These are phyloP conservation scores for Sordariomycetes sp. DNA, from an alignment of 2,329 filamentous ascomycete species.

Conservation along the genomic window DNA sequence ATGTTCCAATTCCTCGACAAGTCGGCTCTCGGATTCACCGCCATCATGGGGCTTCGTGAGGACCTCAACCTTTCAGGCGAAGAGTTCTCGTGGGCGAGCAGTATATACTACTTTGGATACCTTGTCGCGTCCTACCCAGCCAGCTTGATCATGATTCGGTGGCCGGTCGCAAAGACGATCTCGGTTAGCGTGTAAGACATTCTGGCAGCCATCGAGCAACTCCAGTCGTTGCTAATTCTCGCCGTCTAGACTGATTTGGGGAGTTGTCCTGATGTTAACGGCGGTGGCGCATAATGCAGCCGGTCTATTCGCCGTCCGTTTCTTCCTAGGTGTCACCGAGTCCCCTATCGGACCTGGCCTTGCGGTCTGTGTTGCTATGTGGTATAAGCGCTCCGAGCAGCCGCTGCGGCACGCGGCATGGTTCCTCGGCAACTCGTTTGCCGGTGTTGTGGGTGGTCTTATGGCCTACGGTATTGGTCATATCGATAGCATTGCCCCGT, in stretches of 20 bases:
- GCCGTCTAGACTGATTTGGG: neutral
- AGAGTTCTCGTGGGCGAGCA: slow-evolving; percentile 33
- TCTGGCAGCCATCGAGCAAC: too few relatives aligned
- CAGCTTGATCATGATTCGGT: slow-evolving; percentile 9
- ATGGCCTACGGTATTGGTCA: slow-evolving; percentile 19
- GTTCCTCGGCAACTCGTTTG: slow-evolving; percentile 4
- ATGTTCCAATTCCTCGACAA: slow-evolving; percentile 51
- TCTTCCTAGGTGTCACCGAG: slow-evolving; percentile 31
- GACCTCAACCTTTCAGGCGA: slow-evolving; percentile 30
- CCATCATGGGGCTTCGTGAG: slow-evolving; percentile 31
- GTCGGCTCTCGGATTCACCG: slow-evolving; percentile 36
- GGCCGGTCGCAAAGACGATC: slow-evolving; percentile 11
- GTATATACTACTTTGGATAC: slow-evolving; percentile 36
- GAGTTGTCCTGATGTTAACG: slow-evolving; percentile 9
- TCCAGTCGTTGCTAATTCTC: too few relatives aligned
- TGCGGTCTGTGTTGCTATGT: slow-evolving; percentile 35
- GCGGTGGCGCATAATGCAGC: slow-evolving; percentile 8
- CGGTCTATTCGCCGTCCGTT: slow-evolving; percentile 19
- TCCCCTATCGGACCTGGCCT: slow-evolving; percentile 31
- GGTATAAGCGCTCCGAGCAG: neutral
- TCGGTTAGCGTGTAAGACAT: slow-evolving; percentile 8
- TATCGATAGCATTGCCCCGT: slow-evolving; percentile 6
- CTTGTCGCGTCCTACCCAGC: slow-evolving; percentile 15
- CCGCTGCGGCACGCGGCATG: slow-evolving; percentile 1
- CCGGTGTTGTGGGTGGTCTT: slow-evolving; percentile 13